These are phyloP conservation scores for Plasmodium ovale DNA, from an alignment of 169 alveolate genomes.

Conservation along the genomic window DNA sequence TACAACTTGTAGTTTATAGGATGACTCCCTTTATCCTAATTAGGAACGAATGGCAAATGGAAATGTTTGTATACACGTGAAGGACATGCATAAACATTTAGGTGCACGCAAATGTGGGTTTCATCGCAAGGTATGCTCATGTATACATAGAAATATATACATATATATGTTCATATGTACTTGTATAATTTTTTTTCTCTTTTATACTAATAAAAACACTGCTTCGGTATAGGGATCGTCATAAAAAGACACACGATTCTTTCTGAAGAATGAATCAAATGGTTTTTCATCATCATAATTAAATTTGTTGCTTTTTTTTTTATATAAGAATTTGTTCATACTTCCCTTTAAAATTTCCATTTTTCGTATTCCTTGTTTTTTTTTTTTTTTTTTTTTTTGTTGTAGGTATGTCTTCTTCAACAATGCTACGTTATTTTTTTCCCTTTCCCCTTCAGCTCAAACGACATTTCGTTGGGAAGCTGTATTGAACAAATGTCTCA, in stretches of 20 bases:
- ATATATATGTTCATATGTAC: neutral
- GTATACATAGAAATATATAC: neutral
- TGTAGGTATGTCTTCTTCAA: neutral
- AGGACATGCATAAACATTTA: neutral
- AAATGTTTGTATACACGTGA: neutral
- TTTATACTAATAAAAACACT: constrained; percentile 48
- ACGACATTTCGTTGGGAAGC: too few relatives aligned
- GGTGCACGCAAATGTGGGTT: neutral
- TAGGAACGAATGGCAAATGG: neutral
- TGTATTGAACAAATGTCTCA: too few relatives aligned
- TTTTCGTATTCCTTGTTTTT: neutral
- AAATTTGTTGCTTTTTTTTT: neutral
- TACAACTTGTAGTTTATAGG: constrained; percentile 30
- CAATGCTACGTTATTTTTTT: neutral
- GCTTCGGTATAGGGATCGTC: constrained; percentile 61
- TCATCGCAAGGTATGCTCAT: too few relatives aligned
- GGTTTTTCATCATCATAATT: constrained; percentile 17
- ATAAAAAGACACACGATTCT: constrained; percentile 28
- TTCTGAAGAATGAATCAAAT: constrained; percentile 40
- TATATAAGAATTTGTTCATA: constrained; percentile 7
- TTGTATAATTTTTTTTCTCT: neutral
- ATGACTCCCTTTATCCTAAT: constrained; percentile 56
- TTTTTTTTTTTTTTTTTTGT: constrained; percentile 4
- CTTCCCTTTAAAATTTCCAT: constrained; percentile 54
- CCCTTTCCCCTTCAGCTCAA: neutral